Evolutionary conservation across 768 basidiomycete species (phyloP).

Genomic region (Peribolospora kevripleyi): DNA sequence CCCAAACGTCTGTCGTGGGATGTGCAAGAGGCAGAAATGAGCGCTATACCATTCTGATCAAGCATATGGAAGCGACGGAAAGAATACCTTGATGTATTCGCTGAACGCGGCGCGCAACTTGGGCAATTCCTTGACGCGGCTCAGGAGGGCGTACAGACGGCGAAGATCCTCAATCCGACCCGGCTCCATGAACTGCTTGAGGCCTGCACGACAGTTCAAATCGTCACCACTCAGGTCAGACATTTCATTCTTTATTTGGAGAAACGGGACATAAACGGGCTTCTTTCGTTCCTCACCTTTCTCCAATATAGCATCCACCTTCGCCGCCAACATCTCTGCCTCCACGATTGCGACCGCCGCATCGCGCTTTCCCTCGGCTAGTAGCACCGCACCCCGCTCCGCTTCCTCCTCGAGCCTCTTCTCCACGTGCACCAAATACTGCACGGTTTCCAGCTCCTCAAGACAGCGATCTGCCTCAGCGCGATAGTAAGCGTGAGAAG

Average conservation of each 20-base stretch:
- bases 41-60: slow-evolving; percentile 56
- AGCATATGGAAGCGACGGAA: not conserved
- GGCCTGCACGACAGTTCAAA: slow-evolving; percentile 24
- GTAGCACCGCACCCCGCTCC: slow-evolving; percentile 14
- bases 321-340: slow-evolving; percentile 31
- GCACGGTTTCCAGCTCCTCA: slow-evolving; percentile 43
- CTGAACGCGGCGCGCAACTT: slow-evolving; percentile 39
- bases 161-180: slow-evolving; percentile 26
- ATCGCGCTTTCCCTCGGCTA: slow-evolving; percentile 21
- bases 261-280: not conserved
- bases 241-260: not conserved
- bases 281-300: slow-evolving; percentile 23
- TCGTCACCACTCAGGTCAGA: not conserved
- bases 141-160: slow-evolving; percentile 38
- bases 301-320: slow-evolving; percentile 27
- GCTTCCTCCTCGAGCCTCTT: slow-evolving; percentile 55
- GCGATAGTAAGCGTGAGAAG: slow-evolving; percentile 54
- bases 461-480: slow-evolving; percentile 44
- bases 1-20: slow-evolving; percentile 28
- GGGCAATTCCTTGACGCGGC: slow-evolving; percentile 31
- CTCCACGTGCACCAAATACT: slow-evolving; percentile 35
- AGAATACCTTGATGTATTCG: slow-evolving; percentile 32
- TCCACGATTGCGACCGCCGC: slow-evolving; percentile 26
- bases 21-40: not conserved
- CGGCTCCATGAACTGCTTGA: slow-evolving; percentile 30